phyloP scores from a whole-genome alignment of 2,329 filamentous ascomycete species.

The Neonectria hederae region DNA sequence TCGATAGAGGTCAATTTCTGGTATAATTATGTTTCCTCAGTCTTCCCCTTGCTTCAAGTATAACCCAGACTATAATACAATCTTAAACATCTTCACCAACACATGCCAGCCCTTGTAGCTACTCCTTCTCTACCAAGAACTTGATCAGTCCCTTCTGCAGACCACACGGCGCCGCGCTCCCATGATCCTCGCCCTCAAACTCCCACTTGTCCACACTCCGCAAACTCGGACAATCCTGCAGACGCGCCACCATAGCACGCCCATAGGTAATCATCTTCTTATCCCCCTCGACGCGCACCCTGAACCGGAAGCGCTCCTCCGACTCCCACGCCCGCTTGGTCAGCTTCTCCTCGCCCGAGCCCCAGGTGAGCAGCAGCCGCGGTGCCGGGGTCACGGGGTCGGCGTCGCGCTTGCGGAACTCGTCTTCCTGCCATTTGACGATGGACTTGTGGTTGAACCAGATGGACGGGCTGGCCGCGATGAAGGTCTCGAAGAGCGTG shows the following conservation, averaged over 20 bases:
- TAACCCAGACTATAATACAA: not conserved
- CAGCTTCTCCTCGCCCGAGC: constrained; percentile 45
- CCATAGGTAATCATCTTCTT: constrained; percentile 35
- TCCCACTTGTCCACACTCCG: constrained; percentile 37
- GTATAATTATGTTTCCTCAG: not conserved
- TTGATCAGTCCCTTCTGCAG: constrained; percentile 35
- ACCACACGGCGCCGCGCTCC: constrained; percentile 33
- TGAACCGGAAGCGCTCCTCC: constrained; percentile 42
- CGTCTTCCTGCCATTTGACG: constrained; percentile 42
- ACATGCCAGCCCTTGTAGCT: not conserved
- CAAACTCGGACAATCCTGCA: constrained; percentile 30
- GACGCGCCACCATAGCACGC: constrained; percentile 32
- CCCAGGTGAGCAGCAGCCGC: constrained; percentile 48
- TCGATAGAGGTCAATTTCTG: not conserved
- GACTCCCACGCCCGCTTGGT: constrained; percentile 41
- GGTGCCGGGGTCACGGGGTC: constrained; percentile 27
- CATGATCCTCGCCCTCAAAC: constrained; percentile 43
- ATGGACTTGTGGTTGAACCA: constrained; percentile 58
- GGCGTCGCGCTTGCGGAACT: constrained; percentile 32
- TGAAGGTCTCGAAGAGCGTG: constrained; percentile 53
- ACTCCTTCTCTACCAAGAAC: constrained; percentile 27
- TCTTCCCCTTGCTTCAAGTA: too few relatives aligned
- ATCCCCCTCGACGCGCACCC: constrained; percentile 29
- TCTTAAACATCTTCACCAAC: not conserved
- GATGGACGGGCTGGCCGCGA: constrained; percentile 57